Conservation (phyloP, 2,329 filamentous ascomycete species). For the Penicillium expansum region DNA sequence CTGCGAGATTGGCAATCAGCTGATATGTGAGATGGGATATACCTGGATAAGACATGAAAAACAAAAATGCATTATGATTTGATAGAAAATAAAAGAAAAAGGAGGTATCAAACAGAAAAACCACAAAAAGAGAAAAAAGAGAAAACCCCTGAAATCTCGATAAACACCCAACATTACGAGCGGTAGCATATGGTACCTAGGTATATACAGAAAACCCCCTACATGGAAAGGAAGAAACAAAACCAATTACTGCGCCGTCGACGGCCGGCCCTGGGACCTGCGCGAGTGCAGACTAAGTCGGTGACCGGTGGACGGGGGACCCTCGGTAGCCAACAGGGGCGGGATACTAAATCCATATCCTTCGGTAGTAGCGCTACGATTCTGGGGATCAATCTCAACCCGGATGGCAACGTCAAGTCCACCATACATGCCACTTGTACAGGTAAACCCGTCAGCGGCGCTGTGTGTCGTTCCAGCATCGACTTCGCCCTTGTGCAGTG, state of each 20-base stretch:
- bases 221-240: not conserved
- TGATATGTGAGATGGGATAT: not conserved
- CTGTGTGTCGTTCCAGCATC: slow-evolving; percentile 74
- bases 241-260: slow-evolving; percentile 19
- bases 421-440: slow-evolving; percentile 37
- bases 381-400: slow-evolving; percentile 48
- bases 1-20: not conserved
- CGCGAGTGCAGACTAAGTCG: slow-evolving; percentile 23
- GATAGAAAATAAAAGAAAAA: not conserved
- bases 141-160: not conserved
- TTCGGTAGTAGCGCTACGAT: slow-evolving; percentile 42
- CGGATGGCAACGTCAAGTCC: slow-evolving; percentile 47
- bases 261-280: slow-evolving; percentile 21
- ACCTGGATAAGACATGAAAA: not conserved
- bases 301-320: slow-evolving; percentile 10
- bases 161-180: slow-evolving; percentile 8
- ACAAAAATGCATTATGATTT: not conserved
- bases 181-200: not conserved
- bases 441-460: slow-evolving; percentile 57
- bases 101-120: slow-evolving; percentile 9
- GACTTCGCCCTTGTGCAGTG: slow-evolving; percentile 74
- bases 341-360: slow-evolving; percentile 49
- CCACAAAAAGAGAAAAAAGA: not conserved
- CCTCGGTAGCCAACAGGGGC: slow-evolving; percentile 21
- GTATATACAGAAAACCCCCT: not conserved